Evolutionary conservation across 441 rosid species (phyloP).

Genomic region (Adansonia gregorii): DNA sequence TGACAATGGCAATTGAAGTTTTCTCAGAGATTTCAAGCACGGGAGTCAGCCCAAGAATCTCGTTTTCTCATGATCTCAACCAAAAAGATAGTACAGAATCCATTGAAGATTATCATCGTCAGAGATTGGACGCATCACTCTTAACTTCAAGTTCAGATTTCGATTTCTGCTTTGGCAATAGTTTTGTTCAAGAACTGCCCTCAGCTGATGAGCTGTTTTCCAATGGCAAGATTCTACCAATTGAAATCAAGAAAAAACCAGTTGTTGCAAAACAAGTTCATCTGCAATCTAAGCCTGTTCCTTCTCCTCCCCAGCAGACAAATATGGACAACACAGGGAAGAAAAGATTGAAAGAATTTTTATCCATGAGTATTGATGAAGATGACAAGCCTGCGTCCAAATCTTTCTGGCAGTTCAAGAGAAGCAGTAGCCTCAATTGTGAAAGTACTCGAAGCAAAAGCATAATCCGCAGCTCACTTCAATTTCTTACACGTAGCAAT

Average conservation of each 20-base stretch:
- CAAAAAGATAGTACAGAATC: conserved; percentile 38
- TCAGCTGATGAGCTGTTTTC: conserved; percentile 91
- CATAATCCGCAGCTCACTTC: conserved; percentile 7
- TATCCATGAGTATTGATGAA: conserved; percentile 48
- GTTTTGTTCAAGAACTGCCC: conserved; percentile 57
- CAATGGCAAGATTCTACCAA: conserved; percentile 44
- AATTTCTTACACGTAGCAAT: conserved; percentile 58
- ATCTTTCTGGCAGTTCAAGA: conserved; percentile 28
- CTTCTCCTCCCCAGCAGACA: conserved; percentile 18
- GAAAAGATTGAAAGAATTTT: conserved; percentile 71
- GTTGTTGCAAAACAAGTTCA: conserved; percentile 17
- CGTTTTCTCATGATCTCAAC: conserved; percentile 74
- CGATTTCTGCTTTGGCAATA: conserved; percentile 62
- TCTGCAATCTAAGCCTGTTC: conserved; percentile 30
- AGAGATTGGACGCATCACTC: conserved; percentile 53
- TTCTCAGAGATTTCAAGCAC: conserved; percentile 78
- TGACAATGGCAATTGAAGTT: conserved; percentile 72
- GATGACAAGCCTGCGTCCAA: conserved; percentile 44
- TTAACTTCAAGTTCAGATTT: conserved; percentile 61
- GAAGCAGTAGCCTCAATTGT: conserved; percentile 17
- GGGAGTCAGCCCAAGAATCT: conserved; percentile 81
- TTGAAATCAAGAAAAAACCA: conserved; percentile 55
- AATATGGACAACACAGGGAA: conserved; percentile 38
- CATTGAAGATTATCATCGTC: conserved; percentile 31
- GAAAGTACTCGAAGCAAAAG: background rate